Conservation (phyloP, 139 green algal genomes). For the Zygnema cylindricum region DNA sequence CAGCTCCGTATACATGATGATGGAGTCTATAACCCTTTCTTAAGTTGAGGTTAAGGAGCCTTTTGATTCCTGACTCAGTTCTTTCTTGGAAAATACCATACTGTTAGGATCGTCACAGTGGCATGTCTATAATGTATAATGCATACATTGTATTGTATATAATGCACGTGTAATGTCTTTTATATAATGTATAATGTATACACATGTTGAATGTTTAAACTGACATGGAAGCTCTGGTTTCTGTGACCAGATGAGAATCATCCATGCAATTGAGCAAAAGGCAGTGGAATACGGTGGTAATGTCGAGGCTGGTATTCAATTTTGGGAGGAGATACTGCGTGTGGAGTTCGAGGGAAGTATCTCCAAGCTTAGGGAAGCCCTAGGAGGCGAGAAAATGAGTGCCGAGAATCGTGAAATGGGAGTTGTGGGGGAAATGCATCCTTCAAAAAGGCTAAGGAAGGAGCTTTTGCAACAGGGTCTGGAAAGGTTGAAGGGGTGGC, state of each 20-base stretch:
- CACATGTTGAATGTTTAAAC: no score
- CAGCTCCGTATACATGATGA: no score
- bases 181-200: no score
- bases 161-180: no score
- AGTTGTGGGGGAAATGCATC: slow-evolving; percentile 6
- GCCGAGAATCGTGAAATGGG: slow-evolving; percentile 28
- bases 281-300: slow-evolving; percentile 30
- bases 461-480: slow-evolving; percentile 45
- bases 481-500: slow-evolving; percentile 39
- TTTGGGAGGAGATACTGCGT: slow-evolving; percentile 52
- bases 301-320: slow-evolving; percentile 42
- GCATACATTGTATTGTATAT: no score
- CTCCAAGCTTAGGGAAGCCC: slow-evolving; percentile 49
- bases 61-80: no score
- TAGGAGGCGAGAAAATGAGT: slow-evolving; percentile 38
- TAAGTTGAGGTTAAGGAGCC: no score
- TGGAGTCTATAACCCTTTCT: no score
- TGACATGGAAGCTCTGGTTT: no score
- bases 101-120: no score
- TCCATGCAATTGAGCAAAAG: slow-evolving; percentile 57
- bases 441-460: slow-evolving; percentile 34
- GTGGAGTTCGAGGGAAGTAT: slow-evolving; percentile 54
- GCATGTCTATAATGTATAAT: no score
- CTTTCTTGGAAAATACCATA: no score
- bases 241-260: slow-evolving; percentile 46